These are phyloP conservation scores for Mortierella sp. DNA, from an alignment of 371 early-diverging fungal species.

Conservation along the genomic window DNA sequence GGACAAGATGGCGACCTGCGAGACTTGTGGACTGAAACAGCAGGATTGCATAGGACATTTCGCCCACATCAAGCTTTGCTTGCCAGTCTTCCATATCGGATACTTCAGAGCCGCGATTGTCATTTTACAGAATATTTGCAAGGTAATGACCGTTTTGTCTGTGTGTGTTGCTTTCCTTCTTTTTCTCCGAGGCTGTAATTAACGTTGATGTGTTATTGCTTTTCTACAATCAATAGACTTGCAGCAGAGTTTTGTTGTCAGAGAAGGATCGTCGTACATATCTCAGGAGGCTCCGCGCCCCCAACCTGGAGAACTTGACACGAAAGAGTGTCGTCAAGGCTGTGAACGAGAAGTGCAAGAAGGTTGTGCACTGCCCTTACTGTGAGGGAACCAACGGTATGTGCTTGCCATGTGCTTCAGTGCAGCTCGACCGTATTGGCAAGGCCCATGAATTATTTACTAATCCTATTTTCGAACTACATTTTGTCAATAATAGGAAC, in stretches of 20 bases:
- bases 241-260: conserved; percentile 89
- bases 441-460: not conserved
- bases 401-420: not conserved
- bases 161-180: not conserved
- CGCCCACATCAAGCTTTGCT: conserved; percentile 93
- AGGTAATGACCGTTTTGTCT: conserved; percentile 66
- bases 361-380: conserved; percentile 88
- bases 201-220: not conserved
- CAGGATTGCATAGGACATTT: conserved; percentile 99
- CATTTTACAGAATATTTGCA: conserved; percentile 98
- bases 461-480: not conserved
- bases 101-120: conserved; percentile 92
- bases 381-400: conserved; percentile 89
- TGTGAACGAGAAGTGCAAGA: conserved; percentile 92
- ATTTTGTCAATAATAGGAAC: conserved; percentile 60
- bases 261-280: conserved; percentile 84
- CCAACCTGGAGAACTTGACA: conserved; percentile 86
- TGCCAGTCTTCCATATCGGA: conserved; percentile 99
- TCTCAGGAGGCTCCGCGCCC: conserved; percentile 80
- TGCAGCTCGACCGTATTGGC: not conserved
- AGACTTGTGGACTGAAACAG: conserved; percentile 93
- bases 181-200: not conserved
- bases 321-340: conserved; percentile 85
- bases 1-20: conserved; percentile 88
- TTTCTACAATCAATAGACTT: conserved; percentile 69